Evolutionary conservation across 306 rosid genomes (phyloP), one percentile per base, ranked within the genome.

Genomic region (Arachis stenosperma): DNA sequence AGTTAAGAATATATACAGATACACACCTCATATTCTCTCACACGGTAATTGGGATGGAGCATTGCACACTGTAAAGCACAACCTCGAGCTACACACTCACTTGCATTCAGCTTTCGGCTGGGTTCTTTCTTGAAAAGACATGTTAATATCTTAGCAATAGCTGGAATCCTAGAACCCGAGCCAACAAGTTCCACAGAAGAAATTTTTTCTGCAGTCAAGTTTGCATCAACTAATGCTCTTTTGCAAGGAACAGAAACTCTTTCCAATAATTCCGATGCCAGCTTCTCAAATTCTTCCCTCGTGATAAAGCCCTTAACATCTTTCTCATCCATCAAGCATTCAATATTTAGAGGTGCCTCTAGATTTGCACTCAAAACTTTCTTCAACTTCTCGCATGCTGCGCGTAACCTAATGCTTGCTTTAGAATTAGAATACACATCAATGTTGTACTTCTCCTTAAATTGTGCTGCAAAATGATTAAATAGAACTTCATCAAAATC

Each of bases 71-170:
- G 97, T 69, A 95, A 90, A 82, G 98, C 97, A 69, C 97, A 95
- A 71, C 98, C 99, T 63, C 98, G 98, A 70, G 99, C 98, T 60
- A 95, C 99, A 80, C 99, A 95, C 75, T 95, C 98, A 82, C 99
- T 95, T 33, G 97, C 98, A 88, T 95, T 95, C 79, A 95, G 79
- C 73, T 80, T 82, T 59, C 99, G 87, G 69, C 93, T 86, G 13
- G 98, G 98, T 80, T 92, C 99, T 81, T 70, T 86, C 67, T 75
- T 76, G 85, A 91, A 95, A 27, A 88, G 53, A 58, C 86, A 83
- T 81, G 84, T 68, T 77, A 95, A 73, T 73, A 85, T 65, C 84
- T 87, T 86, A 58, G 84, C 63, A 60, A 95, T 56, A 9, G 97
- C 97, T 54, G 98, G 99, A 82, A 92, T 83, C 83, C 98, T 87